Conservation (phyloP, 1,284 basidiomycete species). For the Trichosporon faecale region DNA sequence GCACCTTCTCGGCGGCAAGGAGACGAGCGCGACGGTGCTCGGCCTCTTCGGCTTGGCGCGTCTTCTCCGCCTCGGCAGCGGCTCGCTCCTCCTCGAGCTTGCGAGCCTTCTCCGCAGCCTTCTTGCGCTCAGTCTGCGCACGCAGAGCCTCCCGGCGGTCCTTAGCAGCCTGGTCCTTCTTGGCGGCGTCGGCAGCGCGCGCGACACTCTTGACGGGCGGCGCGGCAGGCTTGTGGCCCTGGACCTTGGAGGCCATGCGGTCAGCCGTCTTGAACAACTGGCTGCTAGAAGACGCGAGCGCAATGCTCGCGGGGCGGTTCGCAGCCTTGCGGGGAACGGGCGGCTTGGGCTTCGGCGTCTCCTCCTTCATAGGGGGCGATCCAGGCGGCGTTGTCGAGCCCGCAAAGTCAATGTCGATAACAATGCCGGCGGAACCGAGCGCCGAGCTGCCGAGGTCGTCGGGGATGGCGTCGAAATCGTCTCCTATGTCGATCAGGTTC, state of each 20-base stretch:
- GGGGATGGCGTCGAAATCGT: slow-evolving; percentile 18
- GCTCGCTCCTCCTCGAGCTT: slow-evolving; percentile 73
- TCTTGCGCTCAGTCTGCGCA: slow-evolving; percentile 74
- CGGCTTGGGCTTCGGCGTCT: slow-evolving; percentile 16
- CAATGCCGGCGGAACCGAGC: slow-evolving; percentile 18
- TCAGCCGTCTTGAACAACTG: slow-evolving; percentile 38
- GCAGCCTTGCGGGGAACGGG: background rate
- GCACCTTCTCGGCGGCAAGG: slow-evolving; percentile 44
- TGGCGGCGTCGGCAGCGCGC: slow-evolving; percentile 75
- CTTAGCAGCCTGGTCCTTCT: slow-evolving; percentile 86
- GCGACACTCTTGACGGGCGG: slow-evolving; percentile 71
- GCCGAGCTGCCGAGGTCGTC: slow-evolving; percentile 25
- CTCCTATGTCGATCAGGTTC: slow-evolving; percentile 19
- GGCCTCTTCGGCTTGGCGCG: slow-evolving; percentile 55
- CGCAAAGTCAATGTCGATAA: slow-evolving; percentile 13
- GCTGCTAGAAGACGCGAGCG: slow-evolving; percentile 4
- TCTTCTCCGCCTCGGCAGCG: slow-evolving; percentile 56
- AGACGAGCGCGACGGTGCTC: slow-evolving; percentile 62
- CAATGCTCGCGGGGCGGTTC: background rate
- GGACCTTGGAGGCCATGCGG: slow-evolving; percentile 44
- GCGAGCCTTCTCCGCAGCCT: slow-evolving; percentile 65
- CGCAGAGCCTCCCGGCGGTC: slow-evolving; percentile 71
- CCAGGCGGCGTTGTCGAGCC: slow-evolving; percentile 16
- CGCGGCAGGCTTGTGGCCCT: slow-evolving; percentile 47
- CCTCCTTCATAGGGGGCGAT: slow-evolving; percentile 14